Evolutionary conservation across 2,329 filamentous ascomycete species (phyloP).

Genomic region (Davidsoniella eucalypti): DNA sequence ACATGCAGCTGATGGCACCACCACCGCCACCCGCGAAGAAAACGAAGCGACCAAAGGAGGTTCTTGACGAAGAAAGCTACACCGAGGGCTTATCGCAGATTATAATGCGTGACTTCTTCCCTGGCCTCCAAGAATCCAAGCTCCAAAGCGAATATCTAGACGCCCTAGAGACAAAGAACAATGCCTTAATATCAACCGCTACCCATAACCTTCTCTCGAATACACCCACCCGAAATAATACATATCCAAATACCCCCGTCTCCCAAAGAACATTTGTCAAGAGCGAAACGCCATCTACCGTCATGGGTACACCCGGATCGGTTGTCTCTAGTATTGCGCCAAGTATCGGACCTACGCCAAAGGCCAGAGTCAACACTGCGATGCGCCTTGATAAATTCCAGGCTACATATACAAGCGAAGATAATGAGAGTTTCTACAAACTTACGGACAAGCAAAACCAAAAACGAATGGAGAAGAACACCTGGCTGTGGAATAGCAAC

Average conservation of each 20-base stretch:
- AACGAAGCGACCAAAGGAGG: constrained; percentile 75
- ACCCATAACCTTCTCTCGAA: constrained; percentile 58
- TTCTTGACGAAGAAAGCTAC: constrained; percentile 89
- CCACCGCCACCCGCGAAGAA: constrained; percentile 72
- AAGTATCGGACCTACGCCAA: neutral
- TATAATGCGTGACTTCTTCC: constrained; percentile 93
- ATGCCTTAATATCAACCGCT: constrained; percentile 72
- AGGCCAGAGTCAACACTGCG: constrained; percentile 7
- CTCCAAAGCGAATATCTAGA: constrained; percentile 85
- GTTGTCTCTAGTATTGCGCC: neutral
- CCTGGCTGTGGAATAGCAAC: constrained; percentile 79
- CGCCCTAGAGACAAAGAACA: constrained; percentile 72
- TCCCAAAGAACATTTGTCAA: constrained; percentile 36
- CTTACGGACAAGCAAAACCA: constrained; percentile 81
- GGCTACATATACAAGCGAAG: constrained; percentile 86
- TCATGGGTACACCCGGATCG: constrained; percentile 6
- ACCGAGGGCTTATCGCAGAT: constrained; percentile 82
- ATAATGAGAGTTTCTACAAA: constrained; percentile 93
- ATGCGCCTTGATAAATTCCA: constrained; percentile 59
- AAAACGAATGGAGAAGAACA: constrained; percentile 68
- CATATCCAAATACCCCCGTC: neutral
- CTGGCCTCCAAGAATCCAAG: constrained; percentile 70
- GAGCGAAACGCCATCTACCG: constrained; percentile 39
- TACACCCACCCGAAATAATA: constrained; percentile 30
- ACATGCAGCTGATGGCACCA: constrained; percentile 60